Evolutionary conservation across 2,329 filamentous ascomycete species (phyloP).

Genomic region (Sarocladiaceae sp.): DNA sequence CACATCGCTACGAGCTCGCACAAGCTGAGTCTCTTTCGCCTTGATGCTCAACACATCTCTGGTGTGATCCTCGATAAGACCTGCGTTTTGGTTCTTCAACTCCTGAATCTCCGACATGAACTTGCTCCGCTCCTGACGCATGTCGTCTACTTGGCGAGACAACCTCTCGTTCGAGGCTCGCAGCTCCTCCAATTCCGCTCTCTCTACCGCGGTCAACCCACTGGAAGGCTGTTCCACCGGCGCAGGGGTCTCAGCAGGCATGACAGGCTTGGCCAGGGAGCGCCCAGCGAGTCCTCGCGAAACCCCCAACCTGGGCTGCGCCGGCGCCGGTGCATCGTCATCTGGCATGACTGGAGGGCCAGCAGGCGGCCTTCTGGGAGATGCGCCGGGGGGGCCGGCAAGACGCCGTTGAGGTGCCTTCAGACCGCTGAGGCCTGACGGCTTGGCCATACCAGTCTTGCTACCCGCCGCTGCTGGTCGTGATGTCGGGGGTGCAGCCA

Average conservation of each 20-base stretch:
- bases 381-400: slow-evolving; percentile 36
- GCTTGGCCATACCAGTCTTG: slow-evolving; percentile 51
- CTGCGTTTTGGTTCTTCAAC: slow-evolving; percentile 92
- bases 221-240: slow-evolving; percentile 53
- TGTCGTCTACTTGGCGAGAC: slow-evolving; percentile 67
- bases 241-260: slow-evolving; percentile 42
- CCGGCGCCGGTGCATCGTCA: slow-evolving; percentile 55
- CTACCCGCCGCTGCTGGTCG: slow-evolving; percentile 47
- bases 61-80: slow-evolving; percentile 95
- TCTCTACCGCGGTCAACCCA: slow-evolving; percentile 71
- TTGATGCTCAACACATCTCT: slow-evolving; percentile 94
- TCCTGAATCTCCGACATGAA: slow-evolving; percentile 85
- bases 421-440: slow-evolving; percentile 46
- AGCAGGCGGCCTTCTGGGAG: slow-evolving; percentile 47
- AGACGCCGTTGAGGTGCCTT: slow-evolving; percentile 54
- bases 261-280: slow-evolving; percentile 70
- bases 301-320: slow-evolving; percentile 57
- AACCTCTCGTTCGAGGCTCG: slow-evolving; percentile 77
- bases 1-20: slow-evolving; percentile 82
- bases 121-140: slow-evolving; percentile 74
- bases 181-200: slow-evolving; percentile 87
- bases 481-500: slow-evolving; percentile 53
- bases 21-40: slow-evolving; percentile 95
- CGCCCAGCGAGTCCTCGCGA: slow-evolving; percentile 79
- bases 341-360: slow-evolving; percentile 40